These are phyloP conservation scores for Epichloe coenophiala DNA, from an alignment of 2,329 filamentous ascomycete species.

Conservation along the genomic window DNA sequence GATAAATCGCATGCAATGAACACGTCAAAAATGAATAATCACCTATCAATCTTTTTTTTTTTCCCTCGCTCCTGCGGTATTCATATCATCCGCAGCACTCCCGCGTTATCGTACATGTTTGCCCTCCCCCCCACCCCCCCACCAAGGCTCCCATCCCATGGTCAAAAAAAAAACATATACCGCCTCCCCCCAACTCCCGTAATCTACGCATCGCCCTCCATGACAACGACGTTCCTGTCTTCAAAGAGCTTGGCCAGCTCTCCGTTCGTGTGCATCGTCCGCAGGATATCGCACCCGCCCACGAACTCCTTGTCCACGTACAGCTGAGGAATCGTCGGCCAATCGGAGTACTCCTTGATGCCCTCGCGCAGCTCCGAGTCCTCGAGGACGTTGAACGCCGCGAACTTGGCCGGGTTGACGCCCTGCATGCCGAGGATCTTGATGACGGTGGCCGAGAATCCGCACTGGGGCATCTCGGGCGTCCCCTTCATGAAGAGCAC, in stretches of 20 bases:
- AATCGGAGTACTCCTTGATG: conserved; percentile 98
- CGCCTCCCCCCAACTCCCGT: neutral
- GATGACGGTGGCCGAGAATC: conserved; percentile 88
- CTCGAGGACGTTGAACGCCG: conserved; percentile 95
- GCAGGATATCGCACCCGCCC: conserved; percentile 92
- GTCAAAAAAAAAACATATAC: conserved; percentile 4
- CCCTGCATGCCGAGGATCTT: conserved; percentile 92
- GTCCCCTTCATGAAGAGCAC: conserved; percentile 99
- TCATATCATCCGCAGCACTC: neutral
- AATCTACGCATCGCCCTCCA: conserved; percentile 29
- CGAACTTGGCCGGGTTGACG: conserved; percentile 88
- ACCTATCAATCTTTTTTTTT: no score
- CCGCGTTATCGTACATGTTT: conserved; percentile 2
- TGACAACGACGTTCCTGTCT: conserved; percentile 68
- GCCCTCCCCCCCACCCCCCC: no score
- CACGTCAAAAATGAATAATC: no score
- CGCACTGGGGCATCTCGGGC: conserved; percentile 88
- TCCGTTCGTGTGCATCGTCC: conserved; percentile 94
- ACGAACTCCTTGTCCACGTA: conserved; percentile 94
- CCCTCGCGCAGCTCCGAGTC: conserved; percentile 76
- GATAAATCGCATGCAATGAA: no score
- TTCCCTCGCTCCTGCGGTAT: no score
- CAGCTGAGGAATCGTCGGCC: conserved; percentile 95
- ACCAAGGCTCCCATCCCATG: conserved; percentile 1
- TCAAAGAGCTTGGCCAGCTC: conserved; percentile 84